Conservation (phyloP, 176 grass and related monocot species). For the Tillandsia fasciculata region DNA sequence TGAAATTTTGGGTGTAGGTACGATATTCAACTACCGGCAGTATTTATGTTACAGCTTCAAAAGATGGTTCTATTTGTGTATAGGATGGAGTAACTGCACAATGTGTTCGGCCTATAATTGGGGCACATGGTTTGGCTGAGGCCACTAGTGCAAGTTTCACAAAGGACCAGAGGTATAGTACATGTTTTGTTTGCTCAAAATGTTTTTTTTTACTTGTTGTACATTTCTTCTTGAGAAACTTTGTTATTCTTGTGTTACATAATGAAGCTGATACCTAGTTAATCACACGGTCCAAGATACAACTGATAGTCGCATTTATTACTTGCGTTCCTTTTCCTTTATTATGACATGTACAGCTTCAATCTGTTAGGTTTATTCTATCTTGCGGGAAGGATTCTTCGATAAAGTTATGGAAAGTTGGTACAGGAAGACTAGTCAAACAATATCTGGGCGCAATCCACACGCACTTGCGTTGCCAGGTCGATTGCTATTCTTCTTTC, state of each 20-base stretch:
- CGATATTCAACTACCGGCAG: constrained; percentile 68
- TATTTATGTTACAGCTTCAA: constrained; percentile 85
- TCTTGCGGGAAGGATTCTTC: constrained; percentile 91
- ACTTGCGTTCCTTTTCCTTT: not conserved
- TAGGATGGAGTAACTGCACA: constrained; percentile 86
- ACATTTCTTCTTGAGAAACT: no score
- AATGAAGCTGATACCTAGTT: no score
- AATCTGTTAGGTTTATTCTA: constrained; percentile 58
- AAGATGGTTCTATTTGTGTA: constrained; percentile 77
- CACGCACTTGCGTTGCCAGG: constrained; percentile 70
- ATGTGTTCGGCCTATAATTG: constrained; percentile 69
- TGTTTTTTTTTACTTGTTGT: not conserved
- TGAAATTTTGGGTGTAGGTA: constrained; percentile 28
- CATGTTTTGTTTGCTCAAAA: not conserved
- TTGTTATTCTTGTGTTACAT: no score
- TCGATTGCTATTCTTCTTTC: constrained; percentile 18
- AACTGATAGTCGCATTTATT: not conserved
- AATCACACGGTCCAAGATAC: not conserved
- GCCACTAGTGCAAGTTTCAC: constrained; percentile 83
- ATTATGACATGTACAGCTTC: not conserved
- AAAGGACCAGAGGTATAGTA: constrained; percentile 76
- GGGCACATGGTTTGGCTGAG: constrained; percentile 71
- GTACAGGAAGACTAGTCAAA: constrained; percentile 69
- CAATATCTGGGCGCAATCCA: constrained; percentile 74
- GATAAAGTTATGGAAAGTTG: constrained; percentile 87